Evolutionary conservation across 345 rosid genomes (phyloP).

Genomic region (Litchi chinensis): DNA sequence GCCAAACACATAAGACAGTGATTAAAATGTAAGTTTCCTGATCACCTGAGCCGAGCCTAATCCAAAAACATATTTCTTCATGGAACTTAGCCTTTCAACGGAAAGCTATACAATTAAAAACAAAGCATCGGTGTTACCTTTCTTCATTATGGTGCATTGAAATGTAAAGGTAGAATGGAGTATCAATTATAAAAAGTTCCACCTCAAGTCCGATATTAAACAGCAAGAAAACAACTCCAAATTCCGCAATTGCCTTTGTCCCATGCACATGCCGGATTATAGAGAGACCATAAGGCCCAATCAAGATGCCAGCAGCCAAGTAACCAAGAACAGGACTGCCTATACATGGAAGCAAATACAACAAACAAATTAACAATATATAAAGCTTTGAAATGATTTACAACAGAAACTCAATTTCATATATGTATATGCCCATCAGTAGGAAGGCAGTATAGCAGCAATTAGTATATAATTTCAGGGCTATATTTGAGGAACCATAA

Average conservation of each 20-base stretch:
- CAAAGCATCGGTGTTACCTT: conserved; percentile 25
- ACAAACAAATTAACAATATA: conserved; percentile 27
- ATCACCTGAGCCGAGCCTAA: conserved; percentile 94
- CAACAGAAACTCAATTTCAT: not conserved
- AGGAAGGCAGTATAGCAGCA: not conserved
- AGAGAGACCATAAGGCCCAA: conserved; percentile 97
- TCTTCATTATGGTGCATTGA: conserved; percentile 26
- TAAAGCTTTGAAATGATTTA: not conserved
- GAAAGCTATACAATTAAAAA: conserved; percentile 72
- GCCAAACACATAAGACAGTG: not conserved
- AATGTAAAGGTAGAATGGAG: conserved; percentile 21
- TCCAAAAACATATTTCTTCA: conserved; percentile 99
- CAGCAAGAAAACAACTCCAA: conserved; percentile 96
- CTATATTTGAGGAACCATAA: conserved; percentile 14
- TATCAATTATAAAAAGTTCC: conserved; percentile 26
- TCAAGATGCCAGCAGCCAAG: conserved; percentile 98
- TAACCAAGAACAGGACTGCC: conserved; percentile 99
- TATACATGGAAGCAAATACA: conserved; percentile 50
- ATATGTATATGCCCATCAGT: not conserved
- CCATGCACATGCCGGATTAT: conserved; percentile 96
- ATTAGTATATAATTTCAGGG: not conserved
- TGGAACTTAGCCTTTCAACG: conserved; percentile 98
- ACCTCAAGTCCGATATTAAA: conserved; percentile 99
- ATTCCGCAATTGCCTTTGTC: conserved; percentile 98
- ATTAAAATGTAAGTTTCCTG: conserved; percentile 24